These are phyloP conservation scores for Blastobotrys raffinosifermentans DNA, from an alignment of 1,139 yeast genomes.

Conservation along the genomic window DNA sequence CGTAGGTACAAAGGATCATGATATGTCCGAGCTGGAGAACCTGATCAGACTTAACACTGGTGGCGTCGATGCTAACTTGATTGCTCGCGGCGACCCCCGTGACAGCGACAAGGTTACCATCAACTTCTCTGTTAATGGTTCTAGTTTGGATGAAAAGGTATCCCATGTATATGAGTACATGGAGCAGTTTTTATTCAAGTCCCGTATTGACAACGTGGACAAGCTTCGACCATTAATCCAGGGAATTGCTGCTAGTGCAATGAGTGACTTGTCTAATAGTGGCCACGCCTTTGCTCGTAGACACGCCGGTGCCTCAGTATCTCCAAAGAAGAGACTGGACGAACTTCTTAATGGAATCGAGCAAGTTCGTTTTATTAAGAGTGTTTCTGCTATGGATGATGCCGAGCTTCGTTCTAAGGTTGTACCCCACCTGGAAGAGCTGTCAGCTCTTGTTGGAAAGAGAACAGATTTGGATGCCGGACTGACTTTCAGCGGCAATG, in stretches of 20 bases:
- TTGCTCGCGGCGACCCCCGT: slow-evolving; percentile 36
- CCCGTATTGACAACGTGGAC: slow-evolving; percentile 63
- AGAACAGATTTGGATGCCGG: slow-evolving; percentile 26
- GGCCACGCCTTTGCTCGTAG: slow-evolving; percentile 84
- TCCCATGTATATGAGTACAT: slow-evolving; percentile 57
- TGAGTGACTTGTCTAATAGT: slow-evolving; percentile 72
- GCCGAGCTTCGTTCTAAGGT: slow-evolving; percentile 47
- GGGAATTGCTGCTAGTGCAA: slow-evolving; percentile 68
- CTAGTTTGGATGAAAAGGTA: slow-evolving; percentile 65
- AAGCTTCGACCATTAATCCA: slow-evolving; percentile 71
- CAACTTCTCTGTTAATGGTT: slow-evolving; percentile 55
- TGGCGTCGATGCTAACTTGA: slow-evolving; percentile 60
- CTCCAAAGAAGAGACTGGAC: slow-evolving; percentile 52
- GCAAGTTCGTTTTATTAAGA: slow-evolving; percentile 66
- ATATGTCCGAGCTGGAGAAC: slow-evolving; percentile 80
- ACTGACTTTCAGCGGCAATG: slow-evolving; percentile 17
- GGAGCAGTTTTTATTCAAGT: slow-evolving; percentile 59
- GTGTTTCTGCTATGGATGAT: slow-evolving; percentile 55
- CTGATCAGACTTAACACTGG: slow-evolving; percentile 80
- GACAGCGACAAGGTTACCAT: slow-evolving; percentile 16
- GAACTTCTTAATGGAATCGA: slow-evolving; percentile 68
- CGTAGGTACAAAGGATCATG: slow-evolving; percentile 65
- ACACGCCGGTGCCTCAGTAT: slow-evolving; percentile 58
- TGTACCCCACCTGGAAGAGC: slow-evolving; percentile 56
- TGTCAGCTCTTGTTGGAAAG: slow-evolving; percentile 36